Evolutionary conservation across 139 green algal species (phyloP).

Genomic region (Chara braunii): DNA sequence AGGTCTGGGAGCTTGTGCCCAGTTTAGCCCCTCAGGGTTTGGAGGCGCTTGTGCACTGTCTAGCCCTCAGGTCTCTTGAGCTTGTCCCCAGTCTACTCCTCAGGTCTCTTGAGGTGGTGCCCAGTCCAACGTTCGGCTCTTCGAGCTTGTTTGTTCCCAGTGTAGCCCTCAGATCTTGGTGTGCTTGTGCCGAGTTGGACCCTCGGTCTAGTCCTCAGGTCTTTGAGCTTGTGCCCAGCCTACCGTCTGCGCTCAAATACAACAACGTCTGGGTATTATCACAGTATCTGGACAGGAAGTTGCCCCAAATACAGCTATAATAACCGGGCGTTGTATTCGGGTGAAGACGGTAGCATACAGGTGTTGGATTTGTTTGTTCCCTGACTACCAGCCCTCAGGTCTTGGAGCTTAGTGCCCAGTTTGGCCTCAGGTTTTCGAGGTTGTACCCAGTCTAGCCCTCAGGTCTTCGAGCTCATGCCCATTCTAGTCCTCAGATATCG

Average conservation of each 20-base stretch:
- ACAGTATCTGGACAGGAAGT: no score
- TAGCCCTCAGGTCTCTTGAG: neutral
- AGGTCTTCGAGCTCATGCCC: neutral
- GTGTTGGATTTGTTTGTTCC: no score
- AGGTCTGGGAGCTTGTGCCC: neutral
- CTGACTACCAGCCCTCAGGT: no score
- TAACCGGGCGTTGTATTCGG: no score
- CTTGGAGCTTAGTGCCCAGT: no score
- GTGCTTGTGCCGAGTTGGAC: neutral
- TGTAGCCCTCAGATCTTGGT: neutral
- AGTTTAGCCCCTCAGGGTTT: no score
- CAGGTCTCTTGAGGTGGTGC: neutral
- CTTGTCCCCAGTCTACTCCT: neutral
- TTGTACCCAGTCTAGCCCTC: neutral
- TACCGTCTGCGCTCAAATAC: no score
- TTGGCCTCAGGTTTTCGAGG: no score
- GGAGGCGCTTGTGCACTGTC: neutral
- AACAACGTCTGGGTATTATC: no score
- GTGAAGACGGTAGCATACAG: no score
- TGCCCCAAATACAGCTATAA: no score
- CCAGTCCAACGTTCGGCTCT: neutral
- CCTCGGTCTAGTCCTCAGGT: neutral
- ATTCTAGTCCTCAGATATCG: no score
- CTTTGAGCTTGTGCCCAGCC: neutral
- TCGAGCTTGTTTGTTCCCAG: neutral